These are phyloP conservation scores for Teunomyces atbi DNA, from an alignment of 805 yeast genomes.

Conservation along the genomic window DNA sequence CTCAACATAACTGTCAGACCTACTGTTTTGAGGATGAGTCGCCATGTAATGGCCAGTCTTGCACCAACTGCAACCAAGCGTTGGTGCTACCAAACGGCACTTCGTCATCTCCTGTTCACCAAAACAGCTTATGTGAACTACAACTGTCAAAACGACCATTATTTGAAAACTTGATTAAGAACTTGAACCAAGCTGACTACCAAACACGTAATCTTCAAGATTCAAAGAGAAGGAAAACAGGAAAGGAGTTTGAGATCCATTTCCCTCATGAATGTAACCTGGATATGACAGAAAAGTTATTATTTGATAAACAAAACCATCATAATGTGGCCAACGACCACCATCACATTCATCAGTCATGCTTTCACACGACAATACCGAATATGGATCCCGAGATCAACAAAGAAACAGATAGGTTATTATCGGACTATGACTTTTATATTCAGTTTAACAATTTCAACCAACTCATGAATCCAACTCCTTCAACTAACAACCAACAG, in stretches of 20 bases:
- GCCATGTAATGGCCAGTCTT: background rate
- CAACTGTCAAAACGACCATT: slow-evolving; percentile 31
- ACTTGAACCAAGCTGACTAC: slow-evolving; percentile 30
- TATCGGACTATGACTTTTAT: slow-evolving; percentile 38
- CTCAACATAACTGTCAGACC: background rate
- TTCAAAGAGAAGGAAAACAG: slow-evolving; percentile 6
- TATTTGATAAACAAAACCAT: background rate
- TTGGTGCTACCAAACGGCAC: background rate
- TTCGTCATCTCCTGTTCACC: background rate
- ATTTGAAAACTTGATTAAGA: slow-evolving; percentile 39
- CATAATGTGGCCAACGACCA: slow-evolving; percentile 1
- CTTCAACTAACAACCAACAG: background rate
- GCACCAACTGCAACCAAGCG: background rate
- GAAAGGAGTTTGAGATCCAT: slow-evolving; percentile 30
- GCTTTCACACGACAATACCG: slow-evolving; percentile 45
- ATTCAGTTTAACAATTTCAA: slow-evolving; percentile 34
- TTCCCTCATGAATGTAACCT: slow-evolving; percentile 41
- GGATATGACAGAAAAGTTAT: background rate
- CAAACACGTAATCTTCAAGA: slow-evolving; percentile 9
- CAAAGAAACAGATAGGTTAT: slow-evolving; percentile 11
- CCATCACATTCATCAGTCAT: slow-evolving; percentile 38
- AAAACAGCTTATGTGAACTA: slow-evolving; percentile 23
- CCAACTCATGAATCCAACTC: slow-evolving; percentile 9
- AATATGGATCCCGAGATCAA: slow-evolving; percentile 12
- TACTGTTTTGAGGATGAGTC: background rate